phyloP scores from a whole-genome alignment of 177 flowering plant genomes.

The Vitis hybrid region DNA sequence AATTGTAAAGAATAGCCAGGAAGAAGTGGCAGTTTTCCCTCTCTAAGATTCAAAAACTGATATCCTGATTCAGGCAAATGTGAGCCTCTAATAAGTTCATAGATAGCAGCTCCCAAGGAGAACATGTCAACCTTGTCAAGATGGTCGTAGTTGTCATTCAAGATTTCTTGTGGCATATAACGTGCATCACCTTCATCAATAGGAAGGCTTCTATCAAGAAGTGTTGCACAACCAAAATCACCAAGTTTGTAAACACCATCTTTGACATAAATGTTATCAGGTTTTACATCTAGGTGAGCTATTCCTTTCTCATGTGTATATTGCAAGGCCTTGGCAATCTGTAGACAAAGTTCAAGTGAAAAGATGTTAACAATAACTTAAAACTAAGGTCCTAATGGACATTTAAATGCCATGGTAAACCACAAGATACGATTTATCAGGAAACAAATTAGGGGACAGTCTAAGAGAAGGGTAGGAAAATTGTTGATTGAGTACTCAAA shows the following conservation, averaged over 20 bases:
- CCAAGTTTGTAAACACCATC: constrained; percentile 89
- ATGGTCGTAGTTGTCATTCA: constrained; percentile 79
- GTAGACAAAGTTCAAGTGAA: constrained; percentile 20
- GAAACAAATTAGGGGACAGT: not conserved
- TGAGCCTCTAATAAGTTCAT: constrained; percentile 75
- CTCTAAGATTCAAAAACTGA: constrained; percentile 56
- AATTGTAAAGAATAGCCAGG: constrained; percentile 84
- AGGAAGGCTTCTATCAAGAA: constrained; percentile 66
- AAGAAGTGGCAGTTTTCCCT: constrained; percentile 82
- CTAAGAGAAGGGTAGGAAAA: too few species aligned
- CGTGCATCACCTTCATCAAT: constrained; percentile 99
- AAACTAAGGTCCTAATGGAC: too few species aligned
- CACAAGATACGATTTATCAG: not conserved
- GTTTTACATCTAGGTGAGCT: constrained; percentile 89
- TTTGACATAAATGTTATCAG: constrained; percentile 92
- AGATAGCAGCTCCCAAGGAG: constrained; percentile 80
- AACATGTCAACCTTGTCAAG: constrained; percentile 91
- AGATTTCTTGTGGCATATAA: constrained; percentile 91
- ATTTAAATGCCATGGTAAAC: not conserved
- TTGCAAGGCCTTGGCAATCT: constrained; percentile 80
- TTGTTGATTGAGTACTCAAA: too few species aligned
- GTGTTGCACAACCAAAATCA: constrained; percentile 95
- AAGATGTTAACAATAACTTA: too few species aligned
- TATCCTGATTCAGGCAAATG: constrained; percentile 75
- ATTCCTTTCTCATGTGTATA: constrained; percentile 80